phyloP scores from a whole-genome alignment of 495 filamentous ascomycete species.

The Xeromyces bisporus region DNA sequence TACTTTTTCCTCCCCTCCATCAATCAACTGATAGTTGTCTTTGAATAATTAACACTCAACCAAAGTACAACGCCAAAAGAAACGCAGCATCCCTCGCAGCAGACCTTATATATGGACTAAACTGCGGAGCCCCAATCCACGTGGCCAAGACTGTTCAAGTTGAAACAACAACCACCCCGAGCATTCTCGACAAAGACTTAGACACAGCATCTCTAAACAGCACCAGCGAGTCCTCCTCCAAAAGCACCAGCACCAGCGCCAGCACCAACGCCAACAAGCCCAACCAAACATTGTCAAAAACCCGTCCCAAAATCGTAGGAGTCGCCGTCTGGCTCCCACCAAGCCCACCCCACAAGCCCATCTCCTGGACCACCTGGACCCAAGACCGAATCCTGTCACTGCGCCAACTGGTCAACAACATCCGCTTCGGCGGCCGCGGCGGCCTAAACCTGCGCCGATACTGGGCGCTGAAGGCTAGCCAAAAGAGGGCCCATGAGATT shows the following conservation, averaged over 20 bases:
- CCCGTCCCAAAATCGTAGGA: conserved; percentile 29
- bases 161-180: conserved; percentile 5
- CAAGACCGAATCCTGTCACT: conserved; percentile 43
- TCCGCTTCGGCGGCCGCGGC: conserved; percentile 42
- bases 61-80: conserved; percentile 36
- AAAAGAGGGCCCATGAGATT: conserved; percentile 19
- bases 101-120: conserved; percentile 45
- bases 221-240: not conserved
- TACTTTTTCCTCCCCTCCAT: no score
- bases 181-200: no score
- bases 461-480: conserved; percentile 34
- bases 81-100: conserved; percentile 46
- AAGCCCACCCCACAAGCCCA: conserved; percentile 14
- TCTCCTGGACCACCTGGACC: conserved; percentile 37
- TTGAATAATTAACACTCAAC: conserved; percentile 2
- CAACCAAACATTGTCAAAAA: not conserved
- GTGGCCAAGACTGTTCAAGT: conserved; percentile 33
- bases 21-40: no score
- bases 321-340: conserved; percentile 50
- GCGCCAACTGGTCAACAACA: conserved; percentile 42
- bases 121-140: conserved; percentile 41
- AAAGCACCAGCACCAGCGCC: not conserved
- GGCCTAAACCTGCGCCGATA: conserved; percentile 46
- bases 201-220: no score
- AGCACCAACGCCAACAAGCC: not conserved